Evolutionary conservation across 1,284 basidiomycete genomes (phyloP).

Genomic region (Moesziomyces globuligerus): DNA sequence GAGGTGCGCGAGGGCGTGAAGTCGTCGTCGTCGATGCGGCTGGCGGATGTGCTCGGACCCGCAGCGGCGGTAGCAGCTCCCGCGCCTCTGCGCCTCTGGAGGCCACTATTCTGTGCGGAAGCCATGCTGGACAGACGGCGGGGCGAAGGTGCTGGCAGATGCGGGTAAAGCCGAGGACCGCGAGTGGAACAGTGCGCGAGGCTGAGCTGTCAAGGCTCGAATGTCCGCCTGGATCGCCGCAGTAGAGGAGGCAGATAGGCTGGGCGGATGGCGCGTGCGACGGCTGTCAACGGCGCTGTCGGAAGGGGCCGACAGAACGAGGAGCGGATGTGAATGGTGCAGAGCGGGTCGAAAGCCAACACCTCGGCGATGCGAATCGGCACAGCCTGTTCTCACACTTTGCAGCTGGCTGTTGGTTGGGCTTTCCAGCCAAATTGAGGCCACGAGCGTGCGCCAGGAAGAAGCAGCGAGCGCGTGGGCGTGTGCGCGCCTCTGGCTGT

Average conservation of each 20-base stretch:
- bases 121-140: constrained; percentile 19
- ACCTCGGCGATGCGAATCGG: background rate
- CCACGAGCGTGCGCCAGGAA: background rate
- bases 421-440: no score
- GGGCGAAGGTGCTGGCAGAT: background rate
- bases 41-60: constrained; percentile 28
- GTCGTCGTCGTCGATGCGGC: constrained; percentile 34
- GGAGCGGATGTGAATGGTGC: background rate
- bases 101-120: constrained; percentile 33
- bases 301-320: background rate
- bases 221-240: no score
- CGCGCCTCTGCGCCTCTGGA: constrained; percentile 38
- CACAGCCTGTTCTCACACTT: no score
- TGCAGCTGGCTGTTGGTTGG: no score
- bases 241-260: background rate
- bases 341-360: background rate
- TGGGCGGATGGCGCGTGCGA: background rate
- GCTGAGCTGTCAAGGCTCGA: no score
- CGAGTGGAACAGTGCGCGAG: no score
- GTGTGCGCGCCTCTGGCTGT: background rate
- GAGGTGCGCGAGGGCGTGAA: constrained; percentile 31
- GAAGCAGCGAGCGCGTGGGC: background rate
- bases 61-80: constrained; percentile 25
- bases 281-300: background rate
- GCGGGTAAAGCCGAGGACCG: no score